These are phyloP conservation scores for Dryadomyces quercivorus DNA, from an alignment of 2,329 filamentous ascomycete species.

Conservation along the genomic window DNA sequence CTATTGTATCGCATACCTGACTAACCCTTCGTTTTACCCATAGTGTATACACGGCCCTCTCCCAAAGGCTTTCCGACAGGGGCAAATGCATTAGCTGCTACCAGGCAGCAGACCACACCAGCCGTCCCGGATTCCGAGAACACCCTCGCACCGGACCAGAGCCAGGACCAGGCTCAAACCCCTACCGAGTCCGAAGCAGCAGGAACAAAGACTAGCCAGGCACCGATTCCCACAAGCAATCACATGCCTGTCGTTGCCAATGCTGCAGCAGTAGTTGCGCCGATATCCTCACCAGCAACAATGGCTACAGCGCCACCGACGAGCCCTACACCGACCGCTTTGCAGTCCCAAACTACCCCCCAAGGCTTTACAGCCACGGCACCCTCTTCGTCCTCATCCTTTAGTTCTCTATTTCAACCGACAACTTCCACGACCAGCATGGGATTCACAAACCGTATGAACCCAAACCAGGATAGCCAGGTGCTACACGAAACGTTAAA, in stretches of 20 bases:
- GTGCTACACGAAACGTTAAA: conserved; percentile 92
- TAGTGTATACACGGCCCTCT: conserved; percentile 50
- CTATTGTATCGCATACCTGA: background rate
- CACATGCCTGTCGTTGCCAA: background rate
- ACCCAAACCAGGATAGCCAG: conserved; percentile 47
- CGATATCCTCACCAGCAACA: background rate
- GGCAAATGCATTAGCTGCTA: conserved; percentile 14
- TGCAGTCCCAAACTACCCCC: background rate
- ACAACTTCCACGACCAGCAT: conserved; percentile 15
- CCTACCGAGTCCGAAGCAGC: background rate
- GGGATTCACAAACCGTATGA: conserved; percentile 22
- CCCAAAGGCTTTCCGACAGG: conserved; percentile 28
- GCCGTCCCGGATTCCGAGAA: background rate
- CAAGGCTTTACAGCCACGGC: conserved; percentile 10
- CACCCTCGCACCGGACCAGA: conserved; percentile 12
- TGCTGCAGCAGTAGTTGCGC: background rate
- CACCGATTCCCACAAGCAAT: background rate
- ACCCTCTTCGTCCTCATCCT: conserved; percentile 1
- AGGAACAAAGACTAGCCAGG: background rate
- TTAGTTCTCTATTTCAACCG: conserved; percentile 14
- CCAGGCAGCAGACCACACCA: conserved; percentile 4
- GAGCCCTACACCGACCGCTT: background rate
- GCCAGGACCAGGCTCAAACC: background rate
- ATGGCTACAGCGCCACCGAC: background rate
- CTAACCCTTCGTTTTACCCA: background rate